Conservation (phyloP, 2,329 filamentous ascomycete species). For the Talaromyces sp. region DNA sequence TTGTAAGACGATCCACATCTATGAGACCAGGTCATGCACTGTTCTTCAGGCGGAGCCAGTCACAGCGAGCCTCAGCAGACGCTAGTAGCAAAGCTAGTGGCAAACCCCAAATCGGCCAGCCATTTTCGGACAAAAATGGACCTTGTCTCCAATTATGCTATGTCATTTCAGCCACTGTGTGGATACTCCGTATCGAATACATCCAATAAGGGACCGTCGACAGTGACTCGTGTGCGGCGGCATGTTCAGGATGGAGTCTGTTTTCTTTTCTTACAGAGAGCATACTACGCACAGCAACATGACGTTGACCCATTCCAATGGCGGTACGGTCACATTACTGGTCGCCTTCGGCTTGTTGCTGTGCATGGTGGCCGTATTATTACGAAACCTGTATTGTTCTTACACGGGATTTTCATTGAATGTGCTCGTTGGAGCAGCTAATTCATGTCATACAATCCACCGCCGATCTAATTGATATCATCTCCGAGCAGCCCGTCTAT, state of each 20-base stretch:
- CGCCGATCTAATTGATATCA: background rate
- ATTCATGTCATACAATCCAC: background rate
- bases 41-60: background rate
- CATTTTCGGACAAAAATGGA: background rate
- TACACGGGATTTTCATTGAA: background rate
- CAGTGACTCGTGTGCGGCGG: conserved; percentile 3
- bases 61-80: background rate
- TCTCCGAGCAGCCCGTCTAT: background rate
- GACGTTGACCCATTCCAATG: conserved; percentile 18
- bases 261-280: conserved; percentile 17
- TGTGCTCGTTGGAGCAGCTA: background rate
- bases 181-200: background rate
- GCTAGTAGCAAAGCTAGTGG: conserved; percentile 15
- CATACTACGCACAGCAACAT: background rate
- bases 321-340: background rate
- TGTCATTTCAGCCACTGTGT: conserved; percentile 13
- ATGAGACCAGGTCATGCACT: conserved; percentile 10
- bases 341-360: background rate
- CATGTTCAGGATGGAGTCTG: conserved; percentile 25
- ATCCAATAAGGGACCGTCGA: conserved; percentile 3
- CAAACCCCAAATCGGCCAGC: conserved; percentile 8
- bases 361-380: background rate
- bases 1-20: background rate
- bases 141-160: background rate
- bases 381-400: too few species aligned